Evolutionary conservation across 2,329 filamentous ascomycete genomes (phyloP).

Genomic region (Cladophialophora chaetospira): DNA sequence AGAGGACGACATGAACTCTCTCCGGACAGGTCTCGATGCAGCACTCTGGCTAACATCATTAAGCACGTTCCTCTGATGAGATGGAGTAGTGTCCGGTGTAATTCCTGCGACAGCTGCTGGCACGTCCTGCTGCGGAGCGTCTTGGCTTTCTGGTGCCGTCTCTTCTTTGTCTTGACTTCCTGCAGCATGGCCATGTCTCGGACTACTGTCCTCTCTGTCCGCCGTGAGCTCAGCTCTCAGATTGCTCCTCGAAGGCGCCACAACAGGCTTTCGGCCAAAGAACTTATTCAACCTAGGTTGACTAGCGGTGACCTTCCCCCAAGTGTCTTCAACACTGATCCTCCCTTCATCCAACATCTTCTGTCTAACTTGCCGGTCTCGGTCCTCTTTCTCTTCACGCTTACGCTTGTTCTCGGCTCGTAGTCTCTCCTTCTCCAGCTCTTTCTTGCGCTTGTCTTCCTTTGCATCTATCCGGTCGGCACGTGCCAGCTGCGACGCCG

Average conservation of each 20-base stretch:
- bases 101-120: background rate
- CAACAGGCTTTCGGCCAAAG: slow-evolving; percentile 21
- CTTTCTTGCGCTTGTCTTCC: slow-evolving; percentile 28
- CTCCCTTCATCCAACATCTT: slow-evolving; percentile 32
- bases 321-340: slow-evolving; percentile 31
- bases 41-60: background rate
- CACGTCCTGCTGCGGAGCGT: background rate
- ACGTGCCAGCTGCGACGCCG: slow-evolving; percentile 29
- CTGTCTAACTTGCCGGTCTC: slow-evolving; percentile 24
- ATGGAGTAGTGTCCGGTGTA: background rate
- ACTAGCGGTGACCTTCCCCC: slow-evolving; percentile 32
- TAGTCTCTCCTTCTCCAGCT: slow-evolving; percentile 27
- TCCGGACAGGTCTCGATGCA: background rate
- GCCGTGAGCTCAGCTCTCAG: background rate
- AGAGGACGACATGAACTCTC: background rate
- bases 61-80: too few species aligned
- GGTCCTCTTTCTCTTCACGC: slow-evolving; percentile 29
- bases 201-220: background rate
- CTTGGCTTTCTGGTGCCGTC: background rate
- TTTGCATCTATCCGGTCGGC: slow-evolving; percentile 30
- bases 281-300: slow-evolving; percentile 31
- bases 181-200: background rate
- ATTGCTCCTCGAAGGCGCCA: background rate
- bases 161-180: background rate
- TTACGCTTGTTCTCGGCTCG: slow-evolving; percentile 31